These are phyloP conservation scores for Castanea mollissima DNA, from an alignment of 306 rosid genomes.

Conservation along the genomic window DNA sequence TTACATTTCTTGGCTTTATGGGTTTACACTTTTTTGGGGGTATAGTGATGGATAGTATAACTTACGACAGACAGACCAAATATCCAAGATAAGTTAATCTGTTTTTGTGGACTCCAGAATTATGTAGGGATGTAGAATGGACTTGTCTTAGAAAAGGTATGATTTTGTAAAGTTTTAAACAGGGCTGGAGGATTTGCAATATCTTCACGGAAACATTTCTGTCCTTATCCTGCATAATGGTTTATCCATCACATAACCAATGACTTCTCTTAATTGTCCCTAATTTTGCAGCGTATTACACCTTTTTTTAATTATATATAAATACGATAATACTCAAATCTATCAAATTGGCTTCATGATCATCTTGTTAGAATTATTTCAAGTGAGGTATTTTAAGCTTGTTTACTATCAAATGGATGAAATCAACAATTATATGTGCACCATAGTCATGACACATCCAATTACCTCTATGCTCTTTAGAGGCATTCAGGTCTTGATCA, in stretches of 20 bases:
- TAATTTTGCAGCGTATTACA: not conserved
- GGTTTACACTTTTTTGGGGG: conserved; percentile 32
- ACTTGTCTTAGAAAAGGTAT: conserved; percentile 53
- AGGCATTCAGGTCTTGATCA: too few species aligned
- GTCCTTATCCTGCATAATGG: conserved; percentile 34
- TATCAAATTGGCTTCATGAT: too few species aligned
- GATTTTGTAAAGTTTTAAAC: conserved; percentile 37
- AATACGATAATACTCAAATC: too few species aligned
- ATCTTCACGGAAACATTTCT: conserved; percentile 30
- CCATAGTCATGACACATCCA: too few species aligned
- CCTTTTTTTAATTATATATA: too few species aligned
- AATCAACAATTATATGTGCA: too few species aligned
- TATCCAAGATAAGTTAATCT: conserved; percentile 38
- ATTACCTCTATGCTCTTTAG: too few species aligned
- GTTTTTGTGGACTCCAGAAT: conserved; percentile 34
- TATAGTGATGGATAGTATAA: conserved; percentile 25
- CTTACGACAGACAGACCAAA: conserved; percentile 28
- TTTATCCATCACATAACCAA: conserved; percentile 14
- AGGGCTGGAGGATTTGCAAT: conserved; percentile 33
- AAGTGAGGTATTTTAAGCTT: not conserved
- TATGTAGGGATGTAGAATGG: conserved; percentile 35
- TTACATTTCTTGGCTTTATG: conserved; percentile 29
- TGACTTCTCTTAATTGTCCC: conserved; percentile 24
- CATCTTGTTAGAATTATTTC: not conserved
- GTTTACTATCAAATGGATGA: not conserved